Conservation (phyloP, 441 rosid species). For the Cnidoscolus chayamansa region DNA sequence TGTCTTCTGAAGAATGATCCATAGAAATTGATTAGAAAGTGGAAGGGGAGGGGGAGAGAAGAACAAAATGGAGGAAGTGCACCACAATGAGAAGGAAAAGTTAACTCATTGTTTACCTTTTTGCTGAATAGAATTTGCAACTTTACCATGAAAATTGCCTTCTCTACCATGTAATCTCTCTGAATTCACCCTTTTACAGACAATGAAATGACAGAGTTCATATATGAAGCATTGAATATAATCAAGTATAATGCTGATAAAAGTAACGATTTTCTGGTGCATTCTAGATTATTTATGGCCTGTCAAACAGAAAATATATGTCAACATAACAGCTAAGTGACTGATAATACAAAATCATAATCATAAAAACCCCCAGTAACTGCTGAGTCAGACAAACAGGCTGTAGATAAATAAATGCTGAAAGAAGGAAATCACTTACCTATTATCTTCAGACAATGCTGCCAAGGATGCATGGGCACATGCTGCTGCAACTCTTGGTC, state of each 20-base stretch:
- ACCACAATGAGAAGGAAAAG: neutral
- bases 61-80: neutral
- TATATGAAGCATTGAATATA: neutral
- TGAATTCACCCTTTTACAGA: slow-evolving; percentile 49
- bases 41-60: slow-evolving; percentile 1
- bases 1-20: slow-evolving; percentile 37
- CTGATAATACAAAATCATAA: neutral
- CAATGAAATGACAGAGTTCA: slow-evolving; percentile 20
- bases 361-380: neutral
- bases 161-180: slow-evolving; percentile 49
- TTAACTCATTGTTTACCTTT: slow-evolving; percentile 40
- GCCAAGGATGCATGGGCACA: slow-evolving; percentile 93
- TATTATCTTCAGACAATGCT: slow-evolving; percentile 60
- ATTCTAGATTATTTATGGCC: neutral
- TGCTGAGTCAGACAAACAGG: neutral
- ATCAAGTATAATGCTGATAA: neutral
- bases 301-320: neutral
- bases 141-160: slow-evolving; percentile 44
- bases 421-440: slow-evolving; percentile 38
- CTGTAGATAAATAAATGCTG: neutral
- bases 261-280: neutral
- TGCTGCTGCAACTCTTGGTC: slow-evolving; percentile 96
- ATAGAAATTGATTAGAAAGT: slow-evolving; percentile 6
- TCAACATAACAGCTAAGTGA: neutral
- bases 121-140: slow-evolving; percentile 43